Evolutionary conservation across 73 alveolate genomes (phyloP).

Genomic region (Tetrahymena thermophila): DNA sequence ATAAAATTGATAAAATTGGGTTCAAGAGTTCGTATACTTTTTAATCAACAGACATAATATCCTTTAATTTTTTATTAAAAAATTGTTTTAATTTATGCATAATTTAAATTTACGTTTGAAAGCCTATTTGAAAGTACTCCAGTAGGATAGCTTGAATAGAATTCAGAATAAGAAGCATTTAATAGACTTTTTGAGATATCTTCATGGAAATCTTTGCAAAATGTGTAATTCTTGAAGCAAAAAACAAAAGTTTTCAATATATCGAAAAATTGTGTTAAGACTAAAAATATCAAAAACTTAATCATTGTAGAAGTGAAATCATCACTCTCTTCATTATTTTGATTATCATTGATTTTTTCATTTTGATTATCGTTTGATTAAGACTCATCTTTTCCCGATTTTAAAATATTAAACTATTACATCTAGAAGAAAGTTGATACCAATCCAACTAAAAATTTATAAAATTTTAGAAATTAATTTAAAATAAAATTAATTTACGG

Average conservation of each 20-base stretch:
- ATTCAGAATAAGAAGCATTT: background rate
- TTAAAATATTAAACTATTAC: background rate
- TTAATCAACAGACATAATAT: background rate
- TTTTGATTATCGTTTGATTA: background rate
- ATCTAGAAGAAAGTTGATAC: background rate
- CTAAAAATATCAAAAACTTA: background rate
- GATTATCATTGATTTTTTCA: background rate
- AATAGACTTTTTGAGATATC: background rate
- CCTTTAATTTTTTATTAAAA: background rate
- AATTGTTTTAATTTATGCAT: background rate
- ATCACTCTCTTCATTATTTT: background rate
- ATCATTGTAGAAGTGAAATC: background rate
- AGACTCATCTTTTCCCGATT: background rate
- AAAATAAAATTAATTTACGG: background rate
- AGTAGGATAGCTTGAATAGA: background rate
- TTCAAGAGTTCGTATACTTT: background rate
- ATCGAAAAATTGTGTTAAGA: background rate
- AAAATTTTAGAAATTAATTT: background rate
- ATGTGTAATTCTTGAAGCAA: background rate
- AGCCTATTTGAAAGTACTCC: background rate
- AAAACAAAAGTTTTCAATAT: background rate
- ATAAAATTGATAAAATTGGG: background rate
- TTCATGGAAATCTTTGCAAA: background rate
- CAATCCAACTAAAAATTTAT: background rate
- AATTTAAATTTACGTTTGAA: background rate